phyloP scores from a whole-genome alignment of 495 filamentous ascomycete species.

The Tuber indicum region DNA sequence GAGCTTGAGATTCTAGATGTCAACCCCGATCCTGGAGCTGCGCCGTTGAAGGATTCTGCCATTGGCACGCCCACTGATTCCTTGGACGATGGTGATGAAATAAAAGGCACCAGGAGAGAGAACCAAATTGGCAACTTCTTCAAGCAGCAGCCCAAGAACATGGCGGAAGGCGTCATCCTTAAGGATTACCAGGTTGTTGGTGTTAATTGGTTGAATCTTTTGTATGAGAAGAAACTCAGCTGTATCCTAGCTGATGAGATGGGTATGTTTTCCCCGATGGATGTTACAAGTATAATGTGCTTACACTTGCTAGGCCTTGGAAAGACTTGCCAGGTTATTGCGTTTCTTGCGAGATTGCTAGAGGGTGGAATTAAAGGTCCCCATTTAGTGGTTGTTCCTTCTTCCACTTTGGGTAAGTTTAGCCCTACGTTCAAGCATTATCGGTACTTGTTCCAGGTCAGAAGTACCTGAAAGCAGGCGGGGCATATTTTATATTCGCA shows the following conservation, averaged over 20 bases:
- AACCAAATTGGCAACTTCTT: slow-evolving; percentile 38
- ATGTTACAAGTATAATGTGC: slow-evolving; percentile 4
- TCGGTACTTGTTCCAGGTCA: not conserved
- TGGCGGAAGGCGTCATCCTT: slow-evolving; percentile 63
- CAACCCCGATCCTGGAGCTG: slow-evolving; percentile 44
- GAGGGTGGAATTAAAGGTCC: slow-evolving; percentile 63
- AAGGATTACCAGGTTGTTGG: slow-evolving; percentile 94
- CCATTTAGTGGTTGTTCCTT: slow-evolving; percentile 82
- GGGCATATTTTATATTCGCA: not conserved
- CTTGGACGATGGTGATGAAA: slow-evolving; percentile 50
- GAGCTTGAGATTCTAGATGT: slow-evolving; percentile 64
- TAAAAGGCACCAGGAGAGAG: slow-evolving; percentile 42
- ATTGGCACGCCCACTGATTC: slow-evolving; percentile 63
- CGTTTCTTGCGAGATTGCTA: slow-evolving; percentile 76
- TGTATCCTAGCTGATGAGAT: slow-evolving; percentile 96
- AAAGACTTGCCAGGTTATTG: slow-evolving; percentile 94
- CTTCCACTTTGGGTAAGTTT: slow-evolving; percentile 59
- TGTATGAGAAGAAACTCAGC: slow-evolving; percentile 69
- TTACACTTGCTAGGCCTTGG: slow-evolving; percentile 54
- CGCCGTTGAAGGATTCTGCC: slow-evolving; percentile 55
- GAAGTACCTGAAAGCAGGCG: not conserved
- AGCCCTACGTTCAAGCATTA: not conserved
- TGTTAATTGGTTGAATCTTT: slow-evolving; percentile 81
- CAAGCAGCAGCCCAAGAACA: slow-evolving; percentile 64
- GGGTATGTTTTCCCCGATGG: slow-evolving; percentile 47